Conservation (phyloP, 1,139 yeast species). For the Candida pseudoviswanathii region DNA sequence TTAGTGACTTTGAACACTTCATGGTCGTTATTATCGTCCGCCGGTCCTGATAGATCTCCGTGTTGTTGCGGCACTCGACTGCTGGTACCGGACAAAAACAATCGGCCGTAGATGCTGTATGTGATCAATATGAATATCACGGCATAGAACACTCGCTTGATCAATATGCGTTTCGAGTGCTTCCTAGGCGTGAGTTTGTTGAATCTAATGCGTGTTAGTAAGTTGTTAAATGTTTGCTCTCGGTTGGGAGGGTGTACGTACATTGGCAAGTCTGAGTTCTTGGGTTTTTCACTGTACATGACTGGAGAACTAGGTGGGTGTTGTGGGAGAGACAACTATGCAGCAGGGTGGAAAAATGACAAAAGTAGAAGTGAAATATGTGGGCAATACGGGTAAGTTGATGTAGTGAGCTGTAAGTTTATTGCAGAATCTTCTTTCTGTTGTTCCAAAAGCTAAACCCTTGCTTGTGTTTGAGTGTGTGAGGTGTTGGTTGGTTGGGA, state of each 20-base stretch:
- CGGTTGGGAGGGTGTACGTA: conserved; percentile 22
- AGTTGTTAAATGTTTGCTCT: neutral
- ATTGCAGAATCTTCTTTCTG: too few relatives aligned
- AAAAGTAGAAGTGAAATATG: too few relatives aligned
- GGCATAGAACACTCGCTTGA: conserved; percentile 14
- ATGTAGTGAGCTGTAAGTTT: too few relatives aligned
- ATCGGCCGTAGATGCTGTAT: conserved; percentile 14
- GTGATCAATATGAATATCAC: conserved; percentile 12
- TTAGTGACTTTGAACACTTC: conserved; percentile 41
- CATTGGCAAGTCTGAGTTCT: conserved; percentile 51
- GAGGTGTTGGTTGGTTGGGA: too few relatives aligned
- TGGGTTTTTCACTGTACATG: conserved; percentile 28
- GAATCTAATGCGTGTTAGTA: conserved; percentile 10
- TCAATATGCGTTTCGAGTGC: conserved; percentile 14
- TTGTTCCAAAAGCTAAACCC: too few relatives aligned
- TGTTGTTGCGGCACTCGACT: neutral
- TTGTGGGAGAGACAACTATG: neutral
- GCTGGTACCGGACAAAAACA: conserved; percentile 2
- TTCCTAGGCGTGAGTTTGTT: conserved; percentile 17
- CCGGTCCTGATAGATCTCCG: conserved; percentile 3
- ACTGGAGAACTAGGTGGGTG: conserved; percentile 18
- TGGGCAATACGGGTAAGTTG: too few relatives aligned
- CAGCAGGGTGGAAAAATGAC: neutral
- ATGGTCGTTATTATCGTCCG: conserved; percentile 14
- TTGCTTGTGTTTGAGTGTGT: too few relatives aligned